phyloP scores from a whole-genome alignment of 2,329 filamentous ascomycete genomes.

The Dissoconium aciculare region DNA sequence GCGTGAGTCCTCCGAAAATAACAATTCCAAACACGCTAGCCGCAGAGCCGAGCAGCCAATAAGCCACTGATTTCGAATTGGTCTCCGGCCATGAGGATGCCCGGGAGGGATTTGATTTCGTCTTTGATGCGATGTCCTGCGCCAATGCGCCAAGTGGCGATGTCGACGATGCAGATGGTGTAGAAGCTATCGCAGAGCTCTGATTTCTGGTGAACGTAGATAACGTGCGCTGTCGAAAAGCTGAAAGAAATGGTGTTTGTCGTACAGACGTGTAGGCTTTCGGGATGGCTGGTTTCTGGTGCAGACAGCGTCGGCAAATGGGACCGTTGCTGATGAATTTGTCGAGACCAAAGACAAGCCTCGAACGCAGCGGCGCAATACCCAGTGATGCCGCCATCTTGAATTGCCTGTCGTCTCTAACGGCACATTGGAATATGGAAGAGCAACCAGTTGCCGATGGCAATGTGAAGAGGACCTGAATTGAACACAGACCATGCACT shows the following conservation, averaged over 20 bases:
- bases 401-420: no score
- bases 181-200: constrained; percentile 8
- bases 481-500: no score
- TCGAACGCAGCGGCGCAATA: constrained; percentile 13
- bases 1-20: constrained; percentile 81
- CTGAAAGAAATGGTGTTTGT: constrained; percentile 23
- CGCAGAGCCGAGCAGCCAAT: constrained; percentile 85
- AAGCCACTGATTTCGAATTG: constrained; percentile 63
- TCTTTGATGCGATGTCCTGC: constrained; percentile 14
- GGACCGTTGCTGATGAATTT: constrained; percentile 14
- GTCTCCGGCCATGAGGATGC: constrained; percentile 16
- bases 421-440: no score
- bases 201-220: constrained; percentile 8
- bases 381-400: constrained; percentile 13
- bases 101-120: constrained; percentile 5
- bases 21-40: constrained; percentile 94
- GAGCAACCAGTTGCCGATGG: no score
- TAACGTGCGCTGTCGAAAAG: constrained; percentile 16
- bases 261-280: constrained; percentile 15
- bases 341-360: constrained; percentile 11
- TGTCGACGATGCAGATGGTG: constrained; percentile 7
- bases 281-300: constrained; percentile 13
- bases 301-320: constrained; percentile 22
- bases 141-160: constrained; percentile 22
- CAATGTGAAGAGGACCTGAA: no score